phyloP scores from a whole-genome alignment of 345 rosid species.

The Linum tenue region DNA sequence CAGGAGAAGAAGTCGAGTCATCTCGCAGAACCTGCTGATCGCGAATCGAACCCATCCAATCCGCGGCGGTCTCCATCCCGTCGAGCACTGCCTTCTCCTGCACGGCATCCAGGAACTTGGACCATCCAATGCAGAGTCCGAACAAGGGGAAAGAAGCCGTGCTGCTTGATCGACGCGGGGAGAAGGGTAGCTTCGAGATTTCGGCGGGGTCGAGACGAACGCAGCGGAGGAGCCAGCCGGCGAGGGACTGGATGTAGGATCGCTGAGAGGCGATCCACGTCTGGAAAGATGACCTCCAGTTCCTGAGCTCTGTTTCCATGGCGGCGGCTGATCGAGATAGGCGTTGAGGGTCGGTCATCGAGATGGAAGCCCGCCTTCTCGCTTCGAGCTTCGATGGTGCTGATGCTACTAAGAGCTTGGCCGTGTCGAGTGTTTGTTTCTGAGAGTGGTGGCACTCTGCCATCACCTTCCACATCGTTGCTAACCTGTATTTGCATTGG shows the following conservation, averaged over 20 bases:
- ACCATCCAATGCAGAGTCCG: conserved; percentile 77
- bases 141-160: conserved; percentile 39
- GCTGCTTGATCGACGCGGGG: conserved; percentile 44
- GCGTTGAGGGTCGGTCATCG: conserved; percentile 47
- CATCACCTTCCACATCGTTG: conserved; percentile 92
- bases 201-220: conserved; percentile 45
- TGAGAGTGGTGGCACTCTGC: conserved; percentile 79
- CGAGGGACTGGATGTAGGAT: conserved; percentile 56
- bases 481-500: conserved; percentile 36
- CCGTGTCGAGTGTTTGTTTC: conserved; percentile 74
- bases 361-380: conserved; percentile 39
- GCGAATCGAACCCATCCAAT: conserved; percentile 76
- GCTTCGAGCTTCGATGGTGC: conserved; percentile 56
- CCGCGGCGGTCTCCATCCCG: conserved; percentile 73
- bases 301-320: conserved; percentile 68
- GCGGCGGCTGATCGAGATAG: conserved; percentile 58
- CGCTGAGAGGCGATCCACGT: conserved; percentile 78
- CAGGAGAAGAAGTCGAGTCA: conserved; percentile 30
- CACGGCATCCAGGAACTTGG: conserved; percentile 51
- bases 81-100: conserved; percentile 64
- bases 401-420: conserved; percentile 71
- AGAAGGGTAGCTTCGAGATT: conserved; percentile 41
- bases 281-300: conserved; percentile 80
- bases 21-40: conserved; percentile 49
- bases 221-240: conserved; percentile 85